Evolutionary conservation across 345 rosid species (phyloP), one percentile per base, ranked within the genome.

Genomic region (Kernera saxatilis): DNA sequence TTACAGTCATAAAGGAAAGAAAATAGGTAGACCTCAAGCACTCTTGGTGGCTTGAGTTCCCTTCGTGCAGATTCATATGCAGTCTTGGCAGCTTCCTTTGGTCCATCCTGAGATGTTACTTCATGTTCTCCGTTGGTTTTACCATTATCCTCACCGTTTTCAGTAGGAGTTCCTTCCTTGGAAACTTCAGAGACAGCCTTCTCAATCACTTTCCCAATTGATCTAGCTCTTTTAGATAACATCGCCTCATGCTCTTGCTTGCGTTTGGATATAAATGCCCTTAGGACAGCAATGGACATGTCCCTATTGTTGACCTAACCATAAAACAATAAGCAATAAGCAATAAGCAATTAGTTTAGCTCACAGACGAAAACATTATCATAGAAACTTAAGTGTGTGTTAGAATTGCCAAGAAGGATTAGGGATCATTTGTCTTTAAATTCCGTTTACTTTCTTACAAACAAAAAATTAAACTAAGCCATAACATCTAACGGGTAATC

Each of bases 231-330:
- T 76, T 78, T 92, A n/a, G 92, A 82, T 67, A 85, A 46, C 70
- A 61, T 43, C 1, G 85, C 85, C 64, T 86, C 91, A 49, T 95
- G 91, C 75, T 95, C 99, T 78, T 84, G 88, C 78, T 87, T 77
- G 56, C 84, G 83, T 69, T 84, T 90, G 44, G 85, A 71, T 70
- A 90, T 69, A 55, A 83, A 95, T 27, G 91, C 70, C 86, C 99
- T 85, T 71, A 92, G 79, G 29, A 95, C 97, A 72, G 99, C 98
- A 77, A 95, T 81, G 3, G 99, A 95, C 60, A 95, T 75, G 76
- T 95, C 99, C 70, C 97, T 86, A 46, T 92, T 95, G 82, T 95
- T 87, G 45, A 95, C 98, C 99, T 95, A 84, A 62, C 64, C 58
- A 71, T 36, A 50, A 39, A 33, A 55, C 49, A 29, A 55, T 3